Evolutionary conservation across 352 stramenopile species (phyloP).

Genomic region (Halophytophthora polymorphica): DNA sequence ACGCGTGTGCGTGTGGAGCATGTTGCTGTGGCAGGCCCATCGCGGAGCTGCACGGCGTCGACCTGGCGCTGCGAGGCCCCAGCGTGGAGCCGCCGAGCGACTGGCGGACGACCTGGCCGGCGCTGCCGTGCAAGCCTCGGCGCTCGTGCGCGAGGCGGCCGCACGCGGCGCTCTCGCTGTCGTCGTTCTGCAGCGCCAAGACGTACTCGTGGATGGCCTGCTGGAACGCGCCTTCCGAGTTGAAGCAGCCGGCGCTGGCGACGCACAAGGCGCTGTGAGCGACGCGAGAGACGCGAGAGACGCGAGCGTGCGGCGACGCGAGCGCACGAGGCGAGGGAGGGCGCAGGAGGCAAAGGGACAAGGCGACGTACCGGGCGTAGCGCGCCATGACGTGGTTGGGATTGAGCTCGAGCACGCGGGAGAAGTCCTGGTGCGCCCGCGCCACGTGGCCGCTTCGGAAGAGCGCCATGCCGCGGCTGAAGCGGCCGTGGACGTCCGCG

Average conservation of each 20-base stretch:
- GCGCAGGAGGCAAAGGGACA: background rate
- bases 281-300: background rate
- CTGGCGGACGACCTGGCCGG: slow-evolving; percentile 23
- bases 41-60: no score
- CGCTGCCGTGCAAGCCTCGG: slow-evolving; percentile 18
- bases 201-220: slow-evolving; percentile 77
- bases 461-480: slow-evolving; percentile 71
- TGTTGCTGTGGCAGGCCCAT: background rate
- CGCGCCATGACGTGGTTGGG: slow-evolving; percentile 77
- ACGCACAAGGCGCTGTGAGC: background rate
- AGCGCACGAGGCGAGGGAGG: no score
- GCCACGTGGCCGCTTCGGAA: slow-evolving; percentile 56
- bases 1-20: background rate
- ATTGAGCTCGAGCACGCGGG: slow-evolving; percentile 56
- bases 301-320: background rate
- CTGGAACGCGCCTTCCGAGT: slow-evolving; percentile 64
- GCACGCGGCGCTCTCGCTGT: slow-evolving; percentile 36
- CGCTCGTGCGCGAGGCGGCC: slow-evolving; percentile 23
- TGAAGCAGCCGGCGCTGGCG: slow-evolving; percentile 60
- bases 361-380: slow-evolving; percentile 40
- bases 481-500: slow-evolving; percentile 60
- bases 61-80: slow-evolving; percentile 3
- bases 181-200: slow-evolving; percentile 65
- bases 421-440: slow-evolving; percentile 62
- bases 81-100: slow-evolving; percentile 9